Conservation (phyloP, 1,284 basidiomycete genomes). For the Fomitiporia mediterranea region DNA sequence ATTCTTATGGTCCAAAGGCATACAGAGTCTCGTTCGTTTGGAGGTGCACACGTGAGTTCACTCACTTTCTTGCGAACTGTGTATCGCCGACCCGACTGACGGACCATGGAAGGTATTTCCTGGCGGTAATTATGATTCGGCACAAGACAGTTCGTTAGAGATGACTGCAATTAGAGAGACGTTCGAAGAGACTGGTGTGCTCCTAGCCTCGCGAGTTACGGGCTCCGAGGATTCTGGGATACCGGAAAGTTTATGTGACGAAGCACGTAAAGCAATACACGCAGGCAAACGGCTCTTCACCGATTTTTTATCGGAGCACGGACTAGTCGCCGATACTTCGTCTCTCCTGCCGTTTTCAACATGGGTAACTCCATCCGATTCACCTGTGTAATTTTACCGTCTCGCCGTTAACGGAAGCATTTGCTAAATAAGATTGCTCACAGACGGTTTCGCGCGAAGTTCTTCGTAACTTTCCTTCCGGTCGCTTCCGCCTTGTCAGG, state of each 20-base stretch:
- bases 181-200: constrained; percentile 66
- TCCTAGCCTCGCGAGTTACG: constrained; percentile 45
- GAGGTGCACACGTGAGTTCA: constrained; percentile 55
- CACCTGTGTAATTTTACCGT: constrained; percentile 41
- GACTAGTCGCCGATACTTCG: constrained; percentile 39
- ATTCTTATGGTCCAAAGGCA: constrained; percentile 65
- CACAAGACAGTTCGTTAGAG: constrained; percentile 50
- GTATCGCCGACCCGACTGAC: constrained; percentile 1
- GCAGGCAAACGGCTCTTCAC: constrained; percentile 45
- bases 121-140: constrained; percentile 59
- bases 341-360: constrained; percentile 60
- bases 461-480: constrained; percentile 59
- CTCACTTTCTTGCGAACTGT: neutral
- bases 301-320: constrained; percentile 45
- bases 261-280: constrained; percentile 54
- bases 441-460: constrained; percentile 65
- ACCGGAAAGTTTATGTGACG: constrained; percentile 40
- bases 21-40: constrained; percentile 56
- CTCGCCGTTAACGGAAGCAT: neutral
- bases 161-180: constrained; percentile 68
- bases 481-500: constrained; percentile 35
- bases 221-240: constrained; percentile 23
- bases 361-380: constrained; percentile 59
- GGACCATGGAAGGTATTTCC: constrained; percentile 78
- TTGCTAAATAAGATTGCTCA: constrained; percentile 1